Evolutionary conservation across 2,329 filamentous ascomycete species (phyloP).

Genomic region (Colletotrichum sp.): DNA sequence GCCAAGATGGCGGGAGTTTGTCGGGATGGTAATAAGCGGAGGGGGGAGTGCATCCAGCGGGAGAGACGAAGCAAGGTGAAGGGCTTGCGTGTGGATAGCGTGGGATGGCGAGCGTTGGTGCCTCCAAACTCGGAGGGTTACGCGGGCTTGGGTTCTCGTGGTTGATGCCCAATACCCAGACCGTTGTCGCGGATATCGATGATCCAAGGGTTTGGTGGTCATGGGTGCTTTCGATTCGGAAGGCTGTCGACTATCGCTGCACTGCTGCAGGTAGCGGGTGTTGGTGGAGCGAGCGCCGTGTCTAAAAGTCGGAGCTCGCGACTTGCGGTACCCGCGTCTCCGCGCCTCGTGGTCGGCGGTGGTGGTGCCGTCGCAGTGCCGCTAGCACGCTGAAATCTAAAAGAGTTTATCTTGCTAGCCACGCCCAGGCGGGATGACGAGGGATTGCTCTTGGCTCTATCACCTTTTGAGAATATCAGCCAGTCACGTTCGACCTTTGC

Average conservation of each 20-base stretch:
- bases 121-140: background rate
- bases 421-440: background rate
- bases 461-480: background rate
- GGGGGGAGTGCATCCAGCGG: background rate
- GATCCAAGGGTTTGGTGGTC: background rate
- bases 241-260: background rate
- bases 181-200: background rate
- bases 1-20: background rate
- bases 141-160: background rate
- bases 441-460: background rate
- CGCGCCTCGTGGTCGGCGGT: background rate
- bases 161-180: background rate
- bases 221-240: background rate
- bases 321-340: background rate
- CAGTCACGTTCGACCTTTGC: background rate
- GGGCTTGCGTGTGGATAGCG: background rate
- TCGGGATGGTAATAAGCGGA: background rate
- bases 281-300: background rate
- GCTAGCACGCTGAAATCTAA: background rate
- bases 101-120: background rate
- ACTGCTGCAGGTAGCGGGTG: background rate
- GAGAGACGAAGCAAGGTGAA: background rate
- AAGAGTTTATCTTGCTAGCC: background rate
- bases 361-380: background rate
- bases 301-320: conserved; percentile 12